Base-by-base conservation (phyloP, 108 stramenopile genomes). In the Conticribra weissflogii region DNA sequence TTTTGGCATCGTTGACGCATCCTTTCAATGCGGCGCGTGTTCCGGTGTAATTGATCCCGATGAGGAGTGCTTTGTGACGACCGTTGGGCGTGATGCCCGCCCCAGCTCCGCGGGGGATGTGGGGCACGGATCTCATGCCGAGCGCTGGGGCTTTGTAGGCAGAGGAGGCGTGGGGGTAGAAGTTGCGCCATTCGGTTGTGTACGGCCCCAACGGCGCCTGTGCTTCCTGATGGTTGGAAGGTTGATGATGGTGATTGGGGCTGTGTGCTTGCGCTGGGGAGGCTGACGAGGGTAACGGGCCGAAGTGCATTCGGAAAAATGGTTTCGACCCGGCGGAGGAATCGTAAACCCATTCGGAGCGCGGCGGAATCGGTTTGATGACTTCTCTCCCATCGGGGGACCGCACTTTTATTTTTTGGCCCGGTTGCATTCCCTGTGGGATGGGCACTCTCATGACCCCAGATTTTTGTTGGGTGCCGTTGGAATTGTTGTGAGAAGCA, bases 1-100 rank as follows among this genome's bases (percentile, higher is more conserved):
- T 63, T 23, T 68, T 59, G 14, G 85, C 88, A 53, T 89, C 88
- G 63, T 89, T 88, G 82, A 85, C 76, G 69, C 88, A 88, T 41
- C 88, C 88, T 24, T 45, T 33, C 22, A 89, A 68, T 33, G 79
- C 85, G 16, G 83, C 85, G 50, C 82, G 78, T 48, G 88, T 81
- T 14, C 84, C 82, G 0, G 61, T 52, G 70, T 89, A 89, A 81
- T 89, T 89, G 56, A 89, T 88, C 18, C 88, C 78, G 4, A 85
- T 64, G 21, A 85, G 58, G 0, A 85, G 70, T 0, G 81, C 74
- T 46, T 77, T 77, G 50, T 77, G 76, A 24, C 71, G 51, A 41
- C 79, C 79, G 45, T 75, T 76, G 63, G 79, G 74, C 0, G 53
- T 18, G 49, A 81, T 59, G 23, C 51, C 48, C 22, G 65, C 14